A percentile compares a stretch with the other conserved stretches of the same genome.
Conservation (phyloP, 139 green algal genomes). For the Dunaliella sp. region DNA sequence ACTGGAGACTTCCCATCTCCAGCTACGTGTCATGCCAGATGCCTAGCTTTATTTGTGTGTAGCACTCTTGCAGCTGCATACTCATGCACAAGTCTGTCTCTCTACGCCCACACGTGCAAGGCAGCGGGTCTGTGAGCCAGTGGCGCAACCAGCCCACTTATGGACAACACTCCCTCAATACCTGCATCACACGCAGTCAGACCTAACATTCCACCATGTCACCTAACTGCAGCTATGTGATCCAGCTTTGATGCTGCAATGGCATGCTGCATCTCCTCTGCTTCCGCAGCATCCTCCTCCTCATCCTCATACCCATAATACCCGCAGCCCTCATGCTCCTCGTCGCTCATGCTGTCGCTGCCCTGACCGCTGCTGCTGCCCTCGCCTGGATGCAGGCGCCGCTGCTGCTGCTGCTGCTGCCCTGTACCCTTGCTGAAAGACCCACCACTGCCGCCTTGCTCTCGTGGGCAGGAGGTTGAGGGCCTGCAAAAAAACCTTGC, state of each 20-base stretch:
- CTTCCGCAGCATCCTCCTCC: background rate
- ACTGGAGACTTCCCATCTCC: too few species aligned
- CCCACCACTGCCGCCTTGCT: background rate
- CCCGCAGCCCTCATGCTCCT: background rate
- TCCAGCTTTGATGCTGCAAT: constrained; percentile 68
- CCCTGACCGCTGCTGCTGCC: background rate
- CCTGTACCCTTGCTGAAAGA: background rate
- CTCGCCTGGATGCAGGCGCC: background rate
- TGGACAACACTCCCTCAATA: too few species aligned
- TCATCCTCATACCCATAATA: background rate
- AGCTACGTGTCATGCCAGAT: too few species aligned
- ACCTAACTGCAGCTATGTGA: constrained; percentile 50
- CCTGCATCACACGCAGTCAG: too few species aligned
- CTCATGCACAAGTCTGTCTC: too few species aligned
- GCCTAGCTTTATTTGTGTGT: too few species aligned
- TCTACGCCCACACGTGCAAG: too few species aligned
- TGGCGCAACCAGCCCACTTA: too few species aligned
- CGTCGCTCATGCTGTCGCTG: background rate
- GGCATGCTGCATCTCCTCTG: background rate
- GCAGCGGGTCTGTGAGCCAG: too few species aligned
- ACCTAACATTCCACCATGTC: too few species aligned
- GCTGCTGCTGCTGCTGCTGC: constrained; percentile 4
- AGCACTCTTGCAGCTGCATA: too few species aligned
- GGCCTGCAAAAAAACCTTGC: too few species aligned
- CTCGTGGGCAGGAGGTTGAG: background rate